A percentile compares a stretch with the other conserved stretches of the same genome.
These are phyloP conservation scores for Arxiozyma slooffiae DNA, from an alignment of 1,139 yeast species.

Conservation along the genomic window DNA sequence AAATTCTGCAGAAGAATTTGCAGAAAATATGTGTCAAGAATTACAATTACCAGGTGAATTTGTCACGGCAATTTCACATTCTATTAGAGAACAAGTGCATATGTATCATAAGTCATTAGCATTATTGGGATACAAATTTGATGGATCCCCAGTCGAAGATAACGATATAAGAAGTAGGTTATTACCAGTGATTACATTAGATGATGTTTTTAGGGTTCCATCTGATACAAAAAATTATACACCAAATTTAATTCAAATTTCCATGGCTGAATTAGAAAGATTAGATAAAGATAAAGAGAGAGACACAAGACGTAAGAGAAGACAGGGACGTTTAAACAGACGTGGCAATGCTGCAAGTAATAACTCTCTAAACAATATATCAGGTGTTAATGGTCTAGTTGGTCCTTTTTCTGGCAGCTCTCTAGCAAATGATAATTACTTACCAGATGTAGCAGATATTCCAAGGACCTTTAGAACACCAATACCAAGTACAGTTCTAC, in stretches of 20 bases:
- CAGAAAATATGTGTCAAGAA: constrained; percentile 64
- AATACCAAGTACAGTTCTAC: constrained; percentile 65
- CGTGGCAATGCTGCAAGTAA: constrained; percentile 37
- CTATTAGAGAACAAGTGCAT: constrained; percentile 85
- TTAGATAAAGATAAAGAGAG: constrained; percentile 86
- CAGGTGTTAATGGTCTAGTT: not conserved
- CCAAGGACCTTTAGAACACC: constrained; percentile 88
- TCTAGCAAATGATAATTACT: constrained; percentile 13
- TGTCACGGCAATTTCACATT: constrained; percentile 78
- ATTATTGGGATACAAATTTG: constrained; percentile 73
- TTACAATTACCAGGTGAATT: constrained; percentile 81
- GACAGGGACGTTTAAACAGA: constrained; percentile 64
- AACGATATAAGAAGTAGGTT: constrained; percentile 56
- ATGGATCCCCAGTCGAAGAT: constrained; percentile 73
- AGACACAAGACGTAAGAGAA: constrained; percentile 79
- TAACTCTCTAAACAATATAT: not conserved
- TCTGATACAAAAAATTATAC: constrained; percentile 39
- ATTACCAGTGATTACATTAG: constrained; percentile 44
- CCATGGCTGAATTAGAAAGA: constrained; percentile 68
- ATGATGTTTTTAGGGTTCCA: constrained; percentile 43
- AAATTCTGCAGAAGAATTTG: constrained; percentile 85
- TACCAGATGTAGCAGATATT: constrained; percentile 73
- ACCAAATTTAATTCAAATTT: constrained; percentile 65
- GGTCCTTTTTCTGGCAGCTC: not conserved
- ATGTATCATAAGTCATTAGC: constrained; percentile 68